Evolutionary conservation across 2,329 filamentous ascomycete genomes (phyloP), one percentile per base, ranked within the genome.

Genomic region (Sporothrix sp.): DNA sequence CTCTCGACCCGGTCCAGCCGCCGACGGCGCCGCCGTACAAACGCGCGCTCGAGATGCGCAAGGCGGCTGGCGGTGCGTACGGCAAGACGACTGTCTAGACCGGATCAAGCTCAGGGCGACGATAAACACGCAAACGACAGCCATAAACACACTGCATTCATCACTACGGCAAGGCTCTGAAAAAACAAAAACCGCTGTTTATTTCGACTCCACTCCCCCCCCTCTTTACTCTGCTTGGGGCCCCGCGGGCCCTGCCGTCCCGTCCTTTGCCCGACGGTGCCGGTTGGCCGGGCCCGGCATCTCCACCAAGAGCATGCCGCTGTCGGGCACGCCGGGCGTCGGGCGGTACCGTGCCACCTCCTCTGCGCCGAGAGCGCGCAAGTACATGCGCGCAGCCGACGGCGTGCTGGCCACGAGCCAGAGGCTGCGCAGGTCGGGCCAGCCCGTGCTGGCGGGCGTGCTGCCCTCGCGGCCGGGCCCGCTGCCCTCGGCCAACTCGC

Each of bases 21-120:
- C 93, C 93, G 0, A 98, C 93, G 32, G 93, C 93, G 9, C 93
- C 93, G 11, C 93, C 93, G 0, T 98, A 98, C 63, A 94, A 90
- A 66, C 80, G 84, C 51, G 93, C 93, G 11, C 70, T 98, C 54
- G 91, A 97, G 66, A 76, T 93, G 71, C 78, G 85, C 59, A 86
- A 84, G 65, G 72, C 80, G 53, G 78, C 80, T 54, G 87, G 87
- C 14, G 87, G 87, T 4, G 84, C 84, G 4, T 87, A 87, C 62
- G 83, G 84, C 4, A 89, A 86, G 67, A 85, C 82, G n/a, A 54
- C 44, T 3, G 30, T 36, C 7, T 45, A 45, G 14, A 16, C 28
- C n/a, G n/a, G n/a, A n/a, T n/a, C n/a, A n/a, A n/a, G n/a, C n/a
- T n/a, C n/a, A n/a, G n/a, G n/a, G n/a, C n/a, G n/a, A n/a, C n/a